phyloP scores from a whole-genome alignment of 176 grass and related monocot species.

The Carex kokanica region DNA sequence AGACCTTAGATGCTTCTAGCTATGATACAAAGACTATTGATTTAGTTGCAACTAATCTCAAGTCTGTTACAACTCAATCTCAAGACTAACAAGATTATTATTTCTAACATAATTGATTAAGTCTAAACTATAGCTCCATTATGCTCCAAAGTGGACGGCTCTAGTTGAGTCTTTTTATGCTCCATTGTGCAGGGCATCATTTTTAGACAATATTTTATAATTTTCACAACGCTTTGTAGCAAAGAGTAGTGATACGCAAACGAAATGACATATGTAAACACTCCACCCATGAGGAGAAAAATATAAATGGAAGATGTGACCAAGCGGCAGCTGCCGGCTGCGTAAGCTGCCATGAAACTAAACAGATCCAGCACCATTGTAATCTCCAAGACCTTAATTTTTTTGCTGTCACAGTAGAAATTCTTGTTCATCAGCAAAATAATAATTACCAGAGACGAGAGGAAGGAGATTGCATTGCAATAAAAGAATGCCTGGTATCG shows the following conservation, averaged over 20 bases:
- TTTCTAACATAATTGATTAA: no score
- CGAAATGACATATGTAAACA: constrained; percentile 1
- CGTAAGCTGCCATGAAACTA: constrained; percentile 41
- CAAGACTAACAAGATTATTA: no score
- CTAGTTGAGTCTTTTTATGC: no score
- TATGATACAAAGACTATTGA: no score
- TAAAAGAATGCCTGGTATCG: constrained; percentile 51
- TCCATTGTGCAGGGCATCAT: no score
- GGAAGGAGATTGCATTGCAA: constrained; percentile 55
- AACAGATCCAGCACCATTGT: constrained; percentile 56
- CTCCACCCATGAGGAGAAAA: not conserved
- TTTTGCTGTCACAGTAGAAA: not conserved
- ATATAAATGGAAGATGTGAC: constrained; percentile 34
- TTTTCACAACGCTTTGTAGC: no score
- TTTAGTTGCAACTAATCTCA: no score
- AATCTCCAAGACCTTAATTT: constrained; percentile 34
- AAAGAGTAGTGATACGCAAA: not conserved
- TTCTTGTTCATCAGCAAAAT: constrained; percentile 47
- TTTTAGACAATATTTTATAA: no score
- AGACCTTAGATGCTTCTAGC: no score
- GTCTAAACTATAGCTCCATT: no score
- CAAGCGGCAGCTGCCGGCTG: constrained; percentile 36
- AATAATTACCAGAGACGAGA: constrained; percentile 42
- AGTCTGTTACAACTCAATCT: no score
- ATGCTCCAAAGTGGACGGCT: no score